Base-by-base conservation (phyloP, 2,329 filamentous ascomycete species). In the Phaeoacremonium minimum region DNA sequence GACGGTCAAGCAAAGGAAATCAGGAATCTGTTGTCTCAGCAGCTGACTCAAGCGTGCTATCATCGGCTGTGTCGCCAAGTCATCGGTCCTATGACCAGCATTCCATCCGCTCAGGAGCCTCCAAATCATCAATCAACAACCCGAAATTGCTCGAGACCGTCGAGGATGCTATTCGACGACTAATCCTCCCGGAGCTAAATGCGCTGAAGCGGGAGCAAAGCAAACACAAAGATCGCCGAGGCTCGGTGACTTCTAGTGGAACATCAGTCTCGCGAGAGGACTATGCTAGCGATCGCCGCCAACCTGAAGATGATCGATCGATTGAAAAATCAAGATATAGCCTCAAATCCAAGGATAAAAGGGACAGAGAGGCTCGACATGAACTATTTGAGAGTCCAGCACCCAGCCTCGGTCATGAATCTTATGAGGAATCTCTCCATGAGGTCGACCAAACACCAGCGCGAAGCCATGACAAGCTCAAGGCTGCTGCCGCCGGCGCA, bases 121-220 rank as follows among this genome's bases (percentile, higher is more conserved):
- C 75, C 18, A 67, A 66, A 15, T 87, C 87, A 4, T 91, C 87
- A 0, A 87, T 94, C 57, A 95, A 94, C 63, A 95, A 96, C 52
- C 90, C 90, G 0, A 93, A 88, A 55, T 67, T 96, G 3, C 73
- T 96, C 3, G 87, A 93, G 52, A 93, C 89, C 0, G 90, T 96
- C 4, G 90, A 96, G 63, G 89, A 95, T 62, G 89, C 89, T 12
- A 95, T 96, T 52, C 83, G 88, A 44, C 78, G 89, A 33, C 72
- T 95, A 33, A 95, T 96, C 36, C 66, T 98, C 4, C 93, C 93
- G 0, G 91, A 98, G 60, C 71, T 98, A 30, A 91, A 88, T 49
- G 87, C 89, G 8, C 69, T 98, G 37, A 96, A 95, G 60, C 81
- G 90, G 50, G 89, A 95, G 53, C 86, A 91, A 57, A 90, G 87